These are phyloP conservation scores for Kodamaea sp. DNA, from an alignment of 1,139 yeast genomes.

Conservation along the genomic window DNA sequence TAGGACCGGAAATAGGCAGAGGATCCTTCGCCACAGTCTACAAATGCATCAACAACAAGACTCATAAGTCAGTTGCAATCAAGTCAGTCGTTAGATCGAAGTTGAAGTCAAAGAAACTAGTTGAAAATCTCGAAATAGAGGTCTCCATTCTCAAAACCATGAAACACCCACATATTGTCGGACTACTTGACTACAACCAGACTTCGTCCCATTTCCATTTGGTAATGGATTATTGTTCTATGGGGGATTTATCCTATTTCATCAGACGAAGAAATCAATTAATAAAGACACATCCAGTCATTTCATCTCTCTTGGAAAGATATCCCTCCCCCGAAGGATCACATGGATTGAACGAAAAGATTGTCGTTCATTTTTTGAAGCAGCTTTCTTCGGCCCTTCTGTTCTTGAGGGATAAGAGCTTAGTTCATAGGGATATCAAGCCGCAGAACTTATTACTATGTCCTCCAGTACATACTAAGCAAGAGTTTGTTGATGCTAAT, in stretches of 20 bases:
- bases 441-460: slow-evolving; percentile 88
- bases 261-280: slow-evolving; percentile 76
- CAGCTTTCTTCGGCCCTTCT: slow-evolving; percentile 83
- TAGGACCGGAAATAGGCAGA: slow-evolving; percentile 81
- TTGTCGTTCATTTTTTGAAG: slow-evolving; percentile 81
- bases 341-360: slow-evolving; percentile 75
- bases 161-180: slow-evolving; percentile 92
- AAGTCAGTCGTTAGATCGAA: slow-evolving; percentile 84
- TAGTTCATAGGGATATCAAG: slow-evolving; percentile 92
- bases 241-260: slow-evolving; percentile 89
- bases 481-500: slow-evolving; percentile 55
- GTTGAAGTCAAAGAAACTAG: slow-evolving; percentile 77
- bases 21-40: slow-evolving; percentile 96
- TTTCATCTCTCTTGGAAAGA: slow-evolving; percentile 70
- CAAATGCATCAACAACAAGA: slow-evolving; percentile 44
- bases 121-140: slow-evolving; percentile 90
- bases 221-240: slow-evolving; percentile 95
- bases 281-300: slow-evolving; percentile 73
- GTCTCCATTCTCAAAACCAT: slow-evolving; percentile 81
- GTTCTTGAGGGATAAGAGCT: slow-evolving; percentile 76
- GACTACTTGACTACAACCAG: slow-evolving; percentile 77
- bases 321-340: slow-evolving; percentile 82
- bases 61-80: slow-evolving; percentile 72
- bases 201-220: slow-evolving; percentile 80
- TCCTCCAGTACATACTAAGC: slow-evolving; percentile 66